phyloP scores from a whole-genome alignment of 495 filamentous ascomycete genomes.

The Xylaria scruposa region DNA sequence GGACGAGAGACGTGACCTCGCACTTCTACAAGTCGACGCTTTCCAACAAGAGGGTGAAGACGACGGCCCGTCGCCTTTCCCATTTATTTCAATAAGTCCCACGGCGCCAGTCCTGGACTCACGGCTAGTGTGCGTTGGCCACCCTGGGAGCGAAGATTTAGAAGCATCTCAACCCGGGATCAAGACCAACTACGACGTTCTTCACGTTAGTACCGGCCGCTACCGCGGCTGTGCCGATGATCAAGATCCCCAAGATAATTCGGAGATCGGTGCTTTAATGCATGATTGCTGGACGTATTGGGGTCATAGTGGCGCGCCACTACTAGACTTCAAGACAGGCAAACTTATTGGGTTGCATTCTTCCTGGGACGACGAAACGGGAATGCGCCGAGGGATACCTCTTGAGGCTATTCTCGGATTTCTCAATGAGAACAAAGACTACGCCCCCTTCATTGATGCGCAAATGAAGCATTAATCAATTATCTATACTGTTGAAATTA shows the following conservation, averaged over 20 bases:
- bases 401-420: conserved; percentile 46
- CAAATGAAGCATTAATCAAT: not conserved
- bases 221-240: conserved; percentile 46
- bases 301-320: conserved; percentile 57
- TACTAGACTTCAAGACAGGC: conserved; percentile 42
- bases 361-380: conserved; percentile 54
- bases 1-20: conserved; percentile 3
- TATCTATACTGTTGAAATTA: not conserved
- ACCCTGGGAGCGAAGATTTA: conserved; percentile 55
- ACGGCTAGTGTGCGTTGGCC: conserved; percentile 45
- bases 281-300: conserved; percentile 64
- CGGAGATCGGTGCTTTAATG: conserved; percentile 56
- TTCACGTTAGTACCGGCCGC: conserved; percentile 48
- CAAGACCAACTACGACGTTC: conserved; percentile 51
- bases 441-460: not conserved
- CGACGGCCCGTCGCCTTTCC: not conserved
- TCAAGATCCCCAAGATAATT: conserved; percentile 52
- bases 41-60: not conserved
- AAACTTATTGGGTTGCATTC: conserved; percentile 53
- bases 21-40: not conserved
- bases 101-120: not conserved
- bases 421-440: conserved; percentile 25
- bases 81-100: not conserved
- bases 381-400: conserved; percentile 53
- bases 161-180: conserved; percentile 39